A percentile compares a stretch with the other conserved stretches of the same genome.
Conservation (phyloP, 2,329 filamentous ascomycete species). For the Ophiostoma tasmaniense region DNA sequence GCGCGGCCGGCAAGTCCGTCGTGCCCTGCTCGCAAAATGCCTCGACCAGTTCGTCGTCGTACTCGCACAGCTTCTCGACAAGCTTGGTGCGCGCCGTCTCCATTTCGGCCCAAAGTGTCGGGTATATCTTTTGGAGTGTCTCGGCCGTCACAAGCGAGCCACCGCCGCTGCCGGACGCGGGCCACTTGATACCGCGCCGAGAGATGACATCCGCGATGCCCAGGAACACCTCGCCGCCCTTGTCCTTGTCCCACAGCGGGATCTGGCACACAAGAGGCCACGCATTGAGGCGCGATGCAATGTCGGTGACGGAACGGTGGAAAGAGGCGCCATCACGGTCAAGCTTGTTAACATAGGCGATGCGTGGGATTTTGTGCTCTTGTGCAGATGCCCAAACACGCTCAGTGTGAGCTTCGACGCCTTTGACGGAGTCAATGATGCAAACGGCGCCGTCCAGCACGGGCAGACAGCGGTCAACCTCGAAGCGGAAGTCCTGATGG, state of each 20-base stretch:
- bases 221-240: conserved; percentile 63
- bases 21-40: conserved; percentile 71
- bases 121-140: conserved; percentile 41
- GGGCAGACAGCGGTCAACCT: conserved; percentile 76
- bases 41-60: conserved; percentile 80
- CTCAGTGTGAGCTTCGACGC: conserved; percentile 91
- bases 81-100: conserved; percentile 67
- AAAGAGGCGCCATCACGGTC: conserved; percentile 78
- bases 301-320: conserved; percentile 74
- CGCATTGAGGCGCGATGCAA: conserved; percentile 67
- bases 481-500: conserved; percentile 95
- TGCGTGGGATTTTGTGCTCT: conserved; percentile 72
- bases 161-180: conserved; percentile 23
- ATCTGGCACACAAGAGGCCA: conserved; percentile 93
- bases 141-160: conserved; percentile 26
- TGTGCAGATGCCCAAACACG: conserved; percentile 91
- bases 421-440: conserved; percentile 32
- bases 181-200: conserved; percentile 66
- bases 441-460: conserved; percentile 30
- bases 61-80: conserved; percentile 76
- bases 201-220: conserved; percentile 80
- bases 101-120: conserved; percentile 58
- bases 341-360: conserved; percentile 77
- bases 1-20: conserved; percentile 59
- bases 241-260: conserved; percentile 84